Evolutionary conservation across 192 early-diverging fungal genomes (phyloP).

Genomic region (Podila horticola): DNA sequence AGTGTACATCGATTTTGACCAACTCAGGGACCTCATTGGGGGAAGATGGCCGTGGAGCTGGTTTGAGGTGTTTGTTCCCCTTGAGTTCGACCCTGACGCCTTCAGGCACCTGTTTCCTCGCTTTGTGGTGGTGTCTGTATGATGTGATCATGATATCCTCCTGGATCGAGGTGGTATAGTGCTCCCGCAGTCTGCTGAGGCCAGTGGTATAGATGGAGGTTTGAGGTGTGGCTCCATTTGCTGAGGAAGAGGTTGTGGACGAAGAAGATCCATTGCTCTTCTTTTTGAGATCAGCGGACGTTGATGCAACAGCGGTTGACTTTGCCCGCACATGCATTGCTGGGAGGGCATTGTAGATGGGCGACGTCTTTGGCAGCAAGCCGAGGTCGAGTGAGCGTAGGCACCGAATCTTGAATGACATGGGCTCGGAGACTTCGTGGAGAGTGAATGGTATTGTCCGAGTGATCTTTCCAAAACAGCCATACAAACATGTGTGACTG

Average conservation of each 20-base stretch:
- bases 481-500: no score
- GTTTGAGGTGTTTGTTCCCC: conserved; percentile 60
- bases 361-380: conserved; percentile 33
- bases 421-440: no score
- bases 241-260: neutral
- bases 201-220: conserved; percentile 41
- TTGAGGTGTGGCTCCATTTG: conserved; percentile 13
- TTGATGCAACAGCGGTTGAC: conserved; percentile 6
- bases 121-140: conserved; percentile 71
- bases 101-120: conserved; percentile 47
- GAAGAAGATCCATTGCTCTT: neutral
- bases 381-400: conserved; percentile 27
- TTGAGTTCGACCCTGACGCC: conserved; percentile 48
- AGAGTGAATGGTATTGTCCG: no score
- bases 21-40: conserved; percentile 74
- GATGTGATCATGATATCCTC: conserved; percentile 80
- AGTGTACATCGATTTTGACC: conserved; percentile 81
- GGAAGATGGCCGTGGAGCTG: conserved; percentile 67
- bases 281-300: conserved; percentile 14
- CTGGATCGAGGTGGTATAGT: conserved; percentile 76
- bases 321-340: conserved; percentile 21
- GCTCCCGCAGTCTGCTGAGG: conserved; percentile 73
- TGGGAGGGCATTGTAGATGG: conserved; percentile 33
- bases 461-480: no score
- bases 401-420: neutral